phyloP scores from a whole-genome alignment of 768 basidiomycete species.

The Sutorius australiensis region DNA sequence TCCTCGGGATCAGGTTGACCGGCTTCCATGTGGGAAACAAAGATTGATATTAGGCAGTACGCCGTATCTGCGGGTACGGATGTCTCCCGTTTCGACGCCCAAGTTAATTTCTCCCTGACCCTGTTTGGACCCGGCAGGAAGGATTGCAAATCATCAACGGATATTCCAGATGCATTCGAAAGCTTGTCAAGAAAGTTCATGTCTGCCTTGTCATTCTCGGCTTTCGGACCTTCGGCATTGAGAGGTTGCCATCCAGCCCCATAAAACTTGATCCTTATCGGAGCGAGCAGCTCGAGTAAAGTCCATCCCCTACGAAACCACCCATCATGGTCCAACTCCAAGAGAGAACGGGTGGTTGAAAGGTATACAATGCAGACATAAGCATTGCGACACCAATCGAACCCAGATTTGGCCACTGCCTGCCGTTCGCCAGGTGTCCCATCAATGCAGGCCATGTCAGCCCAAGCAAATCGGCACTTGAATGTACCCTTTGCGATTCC shows the following conservation, averaged over 20 bases:
- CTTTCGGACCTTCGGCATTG: neutral
- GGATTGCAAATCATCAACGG: neutral
- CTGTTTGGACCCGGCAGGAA: neutral
- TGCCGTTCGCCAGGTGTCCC: neutral
- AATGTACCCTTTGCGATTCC: neutral
- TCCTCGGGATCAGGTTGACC: neutral
- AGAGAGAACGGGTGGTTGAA: neutral
- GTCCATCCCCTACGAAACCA: conserved; percentile 5
- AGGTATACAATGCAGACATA: conserved; percentile 5
- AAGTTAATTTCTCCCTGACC: conserved; percentile 4
- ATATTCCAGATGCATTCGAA: conserved; percentile 6
- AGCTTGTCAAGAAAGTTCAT: neutral
- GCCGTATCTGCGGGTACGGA: neutral
- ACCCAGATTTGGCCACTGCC: neutral
- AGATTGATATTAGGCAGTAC: conserved; percentile 3
- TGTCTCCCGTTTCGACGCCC: neutral
- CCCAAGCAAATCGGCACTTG: neutral
- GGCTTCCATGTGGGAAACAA: conserved; percentile 1
- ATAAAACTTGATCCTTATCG: conserved; percentile 3
- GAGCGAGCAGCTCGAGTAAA: neutral
- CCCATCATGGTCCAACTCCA: neutral
- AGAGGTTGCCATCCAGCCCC: conserved; percentile 6
- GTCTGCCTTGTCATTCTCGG: conserved; percentile 9
- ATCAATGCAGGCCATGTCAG: neutral
- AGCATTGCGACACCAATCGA: conserved; percentile 6